These are phyloP conservation scores for Thermomyces lanuginosus DNA, from an alignment of 2,329 filamentous ascomycete genomes.

Conservation along the genomic window DNA sequence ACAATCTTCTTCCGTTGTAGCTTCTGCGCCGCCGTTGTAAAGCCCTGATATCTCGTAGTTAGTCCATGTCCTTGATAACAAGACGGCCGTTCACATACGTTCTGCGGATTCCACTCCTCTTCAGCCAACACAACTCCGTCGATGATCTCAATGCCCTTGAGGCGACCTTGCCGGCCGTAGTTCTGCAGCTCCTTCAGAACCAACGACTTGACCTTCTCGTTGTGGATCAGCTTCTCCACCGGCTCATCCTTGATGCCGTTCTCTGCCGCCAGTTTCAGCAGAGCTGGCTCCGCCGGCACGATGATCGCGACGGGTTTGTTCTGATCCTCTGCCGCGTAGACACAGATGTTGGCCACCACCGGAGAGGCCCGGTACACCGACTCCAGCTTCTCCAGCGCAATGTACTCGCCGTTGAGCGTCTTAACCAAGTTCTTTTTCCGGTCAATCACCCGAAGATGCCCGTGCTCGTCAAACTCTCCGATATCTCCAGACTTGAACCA, in stretches of 20 bases:
- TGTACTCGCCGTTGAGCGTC: constrained; percentile 88
- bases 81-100: constrained; percentile 14
- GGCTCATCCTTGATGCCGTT: constrained; percentile 47
- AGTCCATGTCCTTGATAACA: constrained; percentile 5
- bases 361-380: constrained; percentile 67
- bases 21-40: constrained; percentile 56
- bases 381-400: constrained; percentile 90
- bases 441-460: constrained; percentile 76
- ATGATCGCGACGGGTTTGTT: constrained; percentile 71
- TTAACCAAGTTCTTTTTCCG: constrained; percentile 98
- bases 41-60: constrained; percentile 33
- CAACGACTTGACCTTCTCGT: constrained; percentile 25
- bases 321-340: constrained; percentile 61
- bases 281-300: constrained; percentile 40
- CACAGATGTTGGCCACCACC: constrained; percentile 73
- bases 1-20: constrained; percentile 54
- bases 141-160: constrained; percentile 27
- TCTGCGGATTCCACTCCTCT: constrained; percentile 30
- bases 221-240: constrained; percentile 49
- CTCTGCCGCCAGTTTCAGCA: constrained; percentile 39
- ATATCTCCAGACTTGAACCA: constrained; percentile 98
- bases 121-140: constrained; percentile 29
- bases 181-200: constrained; percentile 27
- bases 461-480: constrained; percentile 66
- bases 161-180: constrained; percentile 19